These are phyloP conservation scores for Willaertia magna DNA, from an alignment of 208 protist species.

Conservation along the genomic window DNA sequence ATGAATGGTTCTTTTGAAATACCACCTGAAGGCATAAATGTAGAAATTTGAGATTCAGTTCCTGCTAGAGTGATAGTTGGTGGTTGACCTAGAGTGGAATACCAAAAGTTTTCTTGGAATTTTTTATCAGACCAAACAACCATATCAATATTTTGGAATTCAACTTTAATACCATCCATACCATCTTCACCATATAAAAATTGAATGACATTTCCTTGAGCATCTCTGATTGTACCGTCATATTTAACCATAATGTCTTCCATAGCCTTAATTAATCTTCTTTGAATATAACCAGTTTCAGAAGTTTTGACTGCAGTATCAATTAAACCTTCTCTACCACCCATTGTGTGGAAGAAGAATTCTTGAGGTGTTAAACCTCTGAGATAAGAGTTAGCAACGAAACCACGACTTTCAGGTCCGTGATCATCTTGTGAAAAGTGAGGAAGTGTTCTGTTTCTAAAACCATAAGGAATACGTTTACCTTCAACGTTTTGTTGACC, in stretches of 20 bases:
- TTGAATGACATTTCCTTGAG: conserved; percentile 80
- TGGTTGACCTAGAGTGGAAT: conserved; percentile 28
- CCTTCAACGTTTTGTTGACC: conserved; percentile 99
- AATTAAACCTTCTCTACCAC: conserved; percentile 95
- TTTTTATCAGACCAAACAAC: conserved; percentile 48
- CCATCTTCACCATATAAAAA: conserved; percentile 99
- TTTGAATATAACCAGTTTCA: conserved; percentile 87
- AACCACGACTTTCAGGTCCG: conserved; percentile 87
- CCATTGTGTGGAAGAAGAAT: conserved; percentile 99
- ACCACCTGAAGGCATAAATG: background rate
- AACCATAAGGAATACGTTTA: conserved; percentile 94
- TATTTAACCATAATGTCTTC: conserved; percentile 94
- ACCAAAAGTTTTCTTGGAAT: conserved; percentile 49
- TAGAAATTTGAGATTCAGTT: background rate
- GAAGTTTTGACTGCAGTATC: conserved; percentile 99
- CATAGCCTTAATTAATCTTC: conserved; percentile 91
- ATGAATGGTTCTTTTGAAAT: background rate
- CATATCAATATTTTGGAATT: conserved; percentile 62
- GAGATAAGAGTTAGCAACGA: conserved; percentile 96
- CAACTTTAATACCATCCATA: conserved; percentile 80
- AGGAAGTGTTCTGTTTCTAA: conserved; percentile 86
- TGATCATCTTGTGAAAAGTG: conserved; percentile 97
- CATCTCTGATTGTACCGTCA: conserved; percentile 94
- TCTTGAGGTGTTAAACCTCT: conserved; percentile 93
- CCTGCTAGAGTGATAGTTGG: background rate